Percentiles rank a stretch among this genome's conserved stretches.
These are phyloP conservation scores for Hibiscus mutabilis DNA, from an alignment of 345 rosid species.

Conservation along the genomic window DNA sequence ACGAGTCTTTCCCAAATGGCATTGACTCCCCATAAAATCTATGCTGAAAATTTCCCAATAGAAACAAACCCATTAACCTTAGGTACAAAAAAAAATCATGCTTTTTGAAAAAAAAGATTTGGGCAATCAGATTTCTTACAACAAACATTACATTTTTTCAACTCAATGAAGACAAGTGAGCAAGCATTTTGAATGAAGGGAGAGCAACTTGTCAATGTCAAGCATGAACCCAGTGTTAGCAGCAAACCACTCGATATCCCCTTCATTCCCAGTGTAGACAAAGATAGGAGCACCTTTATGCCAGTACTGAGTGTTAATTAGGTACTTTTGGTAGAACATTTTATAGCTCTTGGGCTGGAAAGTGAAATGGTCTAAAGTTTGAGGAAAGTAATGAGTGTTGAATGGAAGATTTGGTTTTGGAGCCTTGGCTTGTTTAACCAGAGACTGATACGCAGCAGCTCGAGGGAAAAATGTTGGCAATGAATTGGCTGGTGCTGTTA, in stretches of 20 bases:
- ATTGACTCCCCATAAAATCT: conserved; percentile 68
- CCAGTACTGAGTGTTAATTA: conserved; percentile 48
- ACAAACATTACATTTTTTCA: no score
- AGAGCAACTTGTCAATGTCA: conserved; percentile 68
- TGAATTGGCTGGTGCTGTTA: conserved; percentile 15
- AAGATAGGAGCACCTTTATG: conserved; percentile 54
- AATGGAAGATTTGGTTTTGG: conserved; percentile 30
- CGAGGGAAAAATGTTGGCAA: conserved; percentile 27
- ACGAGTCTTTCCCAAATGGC: conserved; percentile 59
- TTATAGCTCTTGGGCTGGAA: conserved; percentile 49
- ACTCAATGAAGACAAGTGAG: conserved; percentile 77
- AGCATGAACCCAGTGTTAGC: conserved; percentile 72
- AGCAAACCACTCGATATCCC: conserved; percentile 79
- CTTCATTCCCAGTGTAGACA: conserved; percentile 81
- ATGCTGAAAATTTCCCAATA: conserved; percentile 39
- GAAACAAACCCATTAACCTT: not conserved
- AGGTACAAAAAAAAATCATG: not conserved
- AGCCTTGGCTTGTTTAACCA: conserved; percentile 12
- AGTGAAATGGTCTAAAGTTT: conserved; percentile 65
- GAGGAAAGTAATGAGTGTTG: conserved; percentile 58
- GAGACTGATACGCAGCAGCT: conserved; percentile 25
- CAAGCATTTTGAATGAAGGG: no score
- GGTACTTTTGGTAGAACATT: conserved; percentile 63
- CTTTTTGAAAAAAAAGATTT: no score
- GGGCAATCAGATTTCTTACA: no score